Evolutionary conservation across 2,329 filamentous ascomycete species (phyloP).

Genomic region (Alternaria metachromatica): DNA sequence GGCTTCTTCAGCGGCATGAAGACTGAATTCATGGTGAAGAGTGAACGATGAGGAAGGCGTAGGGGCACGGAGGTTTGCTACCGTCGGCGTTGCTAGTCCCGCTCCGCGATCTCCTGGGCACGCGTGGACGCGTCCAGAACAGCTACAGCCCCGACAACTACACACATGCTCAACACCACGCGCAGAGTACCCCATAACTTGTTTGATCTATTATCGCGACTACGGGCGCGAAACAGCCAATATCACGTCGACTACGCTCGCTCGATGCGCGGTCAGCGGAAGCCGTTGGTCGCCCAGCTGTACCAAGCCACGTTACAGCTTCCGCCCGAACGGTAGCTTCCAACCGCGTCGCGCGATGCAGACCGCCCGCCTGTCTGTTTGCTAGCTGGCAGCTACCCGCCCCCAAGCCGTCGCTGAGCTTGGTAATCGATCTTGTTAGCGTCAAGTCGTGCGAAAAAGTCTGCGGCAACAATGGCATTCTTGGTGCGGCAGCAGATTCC

Average conservation of each 20-base stretch:
- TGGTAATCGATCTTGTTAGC: conserved; percentile 9
- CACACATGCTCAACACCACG: neutral
- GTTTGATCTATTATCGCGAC: neutral
- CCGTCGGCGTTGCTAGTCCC: neutral
- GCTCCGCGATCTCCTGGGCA: neutral
- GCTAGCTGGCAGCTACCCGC: conserved; percentile 6
- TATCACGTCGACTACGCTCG: conserved; percentile 23
- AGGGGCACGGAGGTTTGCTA: neutral
- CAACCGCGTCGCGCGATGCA: neutral
- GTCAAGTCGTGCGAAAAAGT: neutral
- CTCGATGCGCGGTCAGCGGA: neutral
- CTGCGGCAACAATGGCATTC: neutral
- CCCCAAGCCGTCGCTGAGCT: conserved; percentile 14
- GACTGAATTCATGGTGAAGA: neutral
- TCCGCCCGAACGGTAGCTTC: conserved; percentile 2
- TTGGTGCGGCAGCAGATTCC: neutral
- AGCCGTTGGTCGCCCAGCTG: conserved; percentile 13
- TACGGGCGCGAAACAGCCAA: neutral
- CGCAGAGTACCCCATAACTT: neutral
- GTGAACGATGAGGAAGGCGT: neutral
- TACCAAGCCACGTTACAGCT: conserved; percentile 16
- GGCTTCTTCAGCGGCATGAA: neutral
- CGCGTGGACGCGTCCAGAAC: neutral
- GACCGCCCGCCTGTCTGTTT: conserved; percentile 4
- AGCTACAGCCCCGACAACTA: neutral